Conservation (phyloP, 345 rosid species). For the Salix brachista region DNA sequence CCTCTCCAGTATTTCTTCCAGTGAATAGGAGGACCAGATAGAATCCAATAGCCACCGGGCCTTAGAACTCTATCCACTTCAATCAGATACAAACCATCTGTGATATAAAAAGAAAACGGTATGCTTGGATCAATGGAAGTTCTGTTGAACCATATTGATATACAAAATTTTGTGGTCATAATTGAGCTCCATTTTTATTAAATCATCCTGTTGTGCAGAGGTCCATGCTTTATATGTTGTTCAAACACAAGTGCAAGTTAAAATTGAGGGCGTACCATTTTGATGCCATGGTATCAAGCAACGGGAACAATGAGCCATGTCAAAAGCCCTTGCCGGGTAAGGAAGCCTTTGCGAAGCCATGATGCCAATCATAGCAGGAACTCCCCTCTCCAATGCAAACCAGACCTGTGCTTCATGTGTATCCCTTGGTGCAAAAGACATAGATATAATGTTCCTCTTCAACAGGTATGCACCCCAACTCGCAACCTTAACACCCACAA, state of each 20-base stretch:
- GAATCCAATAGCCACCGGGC: slow-evolving; percentile 98
- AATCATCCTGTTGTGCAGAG: neutral
- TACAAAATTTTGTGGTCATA: neutral
- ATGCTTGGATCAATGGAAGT: neutral
- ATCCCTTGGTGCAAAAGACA: slow-evolving; percentile 97
- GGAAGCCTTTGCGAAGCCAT: slow-evolving; percentile 87
- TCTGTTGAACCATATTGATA: neutral
- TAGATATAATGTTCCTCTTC: slow-evolving; percentile 65
- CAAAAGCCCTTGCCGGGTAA: slow-evolving; percentile 93
- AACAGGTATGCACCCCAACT: slow-evolving; percentile 94
- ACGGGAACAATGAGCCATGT: slow-evolving; percentile 96
- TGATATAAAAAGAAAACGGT: neutral
- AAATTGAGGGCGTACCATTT: slow-evolving; percentile 41
- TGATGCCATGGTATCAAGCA: slow-evolving; percentile 87
- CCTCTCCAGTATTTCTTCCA: slow-evolving; percentile 96
- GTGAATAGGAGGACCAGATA: slow-evolving; percentile 86
- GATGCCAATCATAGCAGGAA: slow-evolving; percentile 87
- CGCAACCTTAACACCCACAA: slow-evolving; percentile 57
- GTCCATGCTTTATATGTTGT: neutral
- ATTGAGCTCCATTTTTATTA: neutral
- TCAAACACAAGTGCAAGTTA: neutral
- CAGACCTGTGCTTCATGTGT: slow-evolving; percentile 97
- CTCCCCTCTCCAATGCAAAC: slow-evolving; percentile 95
- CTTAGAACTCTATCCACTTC: slow-evolving; percentile 91
- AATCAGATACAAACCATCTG: slow-evolving; percentile 77